Evolutionary conservation across 805 yeast genomes (phyloP), one percentile per base, ranked within the genome.

Genomic region (Tetrapisispora iriomotensis): DNA sequence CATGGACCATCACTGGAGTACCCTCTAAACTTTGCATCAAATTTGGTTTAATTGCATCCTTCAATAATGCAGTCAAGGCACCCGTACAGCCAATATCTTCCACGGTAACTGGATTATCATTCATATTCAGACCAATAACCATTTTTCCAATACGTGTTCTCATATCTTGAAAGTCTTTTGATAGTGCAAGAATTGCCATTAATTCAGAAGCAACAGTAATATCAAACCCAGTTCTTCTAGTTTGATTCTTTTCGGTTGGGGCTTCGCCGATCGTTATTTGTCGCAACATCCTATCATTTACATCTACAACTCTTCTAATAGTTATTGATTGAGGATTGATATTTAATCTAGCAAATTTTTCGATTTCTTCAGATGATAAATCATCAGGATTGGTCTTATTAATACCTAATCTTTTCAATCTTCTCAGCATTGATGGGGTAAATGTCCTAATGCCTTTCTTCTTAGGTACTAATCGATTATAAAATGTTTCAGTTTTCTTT

Each of bases 21-120:
- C 97, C 97, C 66, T 90, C 96, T 45, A 90, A 72, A 37, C 96
- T 85, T 66, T 90, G 97, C 97, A 90, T 90, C 60, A 90, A 65
- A 60, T 85, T 90, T 49, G 97, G 97, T 68, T 88, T 90, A 60
- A 90, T 79, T 19, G 97, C 95, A 59, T 90, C 97, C 67, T 87
- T 90, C 72, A 90, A 70, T 55, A 90, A 71, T 10, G 97, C 96
- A 36, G 96, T 82, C 45, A 90, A 67, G 14, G 97, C 97, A 55
- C 97, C 97, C 21, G 95, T 95, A 62, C 85, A 79, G 26, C 96
- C 96, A 51, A 90, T 71, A 58, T 90, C 97, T 61, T 90, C 96
- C 51, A 88, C 84, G 37, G 97, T 88, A 52, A 90, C 71, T 46
- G 96, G 94, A 36, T 68, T 80, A 41, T 94, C 94, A 8, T 72